Conservation (phyloP, 1,139 yeast species). For the Magnusiomyces ingens region DNA sequence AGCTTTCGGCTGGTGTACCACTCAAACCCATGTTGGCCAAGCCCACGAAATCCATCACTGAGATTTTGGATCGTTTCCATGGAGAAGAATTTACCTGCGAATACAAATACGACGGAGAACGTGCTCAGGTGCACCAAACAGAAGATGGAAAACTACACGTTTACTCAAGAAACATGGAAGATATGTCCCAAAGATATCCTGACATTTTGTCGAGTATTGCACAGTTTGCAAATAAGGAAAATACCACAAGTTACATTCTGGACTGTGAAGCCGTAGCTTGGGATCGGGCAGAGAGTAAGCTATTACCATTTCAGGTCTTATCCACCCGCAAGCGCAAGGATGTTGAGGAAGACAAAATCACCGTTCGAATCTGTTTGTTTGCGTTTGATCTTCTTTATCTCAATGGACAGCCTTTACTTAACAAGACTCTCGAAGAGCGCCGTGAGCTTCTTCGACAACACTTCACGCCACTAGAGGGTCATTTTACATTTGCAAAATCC, state of each 20-base stretch:
- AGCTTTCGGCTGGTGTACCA: constrained; percentile 86
- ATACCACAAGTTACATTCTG: constrained; percentile 52
- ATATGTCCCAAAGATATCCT: constrained; percentile 94
- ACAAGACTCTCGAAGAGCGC: constrained; percentile 63
- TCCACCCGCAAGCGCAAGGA: constrained; percentile 93
- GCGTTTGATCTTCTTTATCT: constrained; percentile 80
- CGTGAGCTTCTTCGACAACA: constrained; percentile 52
- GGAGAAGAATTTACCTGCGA: constrained; percentile 88
- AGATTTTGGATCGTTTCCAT: constrained; percentile 81
- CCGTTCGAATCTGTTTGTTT: constrained; percentile 84
- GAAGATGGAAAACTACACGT: constrained; percentile 62
- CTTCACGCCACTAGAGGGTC: constrained; percentile 61
- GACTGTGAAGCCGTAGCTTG: constrained; percentile 99
- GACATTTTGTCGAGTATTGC: constrained; percentile 68
- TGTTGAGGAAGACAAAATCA: constrained; percentile 78
- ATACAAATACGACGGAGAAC: constrained; percentile 94
- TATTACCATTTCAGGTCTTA: constrained; percentile 85
- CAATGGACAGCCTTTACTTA: constrained; percentile 64
- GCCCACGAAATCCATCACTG: constrained; percentile 89
- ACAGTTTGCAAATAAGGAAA: constrained; percentile 42
- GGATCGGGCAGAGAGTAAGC: constrained; percentile 68
- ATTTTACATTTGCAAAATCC: constrained; percentile 72
- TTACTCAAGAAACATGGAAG: constrained; percentile 92
- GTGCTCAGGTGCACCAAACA: constrained; percentile 86
- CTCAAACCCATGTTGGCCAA: constrained; percentile 97